phyloP scores from a whole-genome alignment of 768 basidiomycete species.

The Mycena vulgaris region DNA sequence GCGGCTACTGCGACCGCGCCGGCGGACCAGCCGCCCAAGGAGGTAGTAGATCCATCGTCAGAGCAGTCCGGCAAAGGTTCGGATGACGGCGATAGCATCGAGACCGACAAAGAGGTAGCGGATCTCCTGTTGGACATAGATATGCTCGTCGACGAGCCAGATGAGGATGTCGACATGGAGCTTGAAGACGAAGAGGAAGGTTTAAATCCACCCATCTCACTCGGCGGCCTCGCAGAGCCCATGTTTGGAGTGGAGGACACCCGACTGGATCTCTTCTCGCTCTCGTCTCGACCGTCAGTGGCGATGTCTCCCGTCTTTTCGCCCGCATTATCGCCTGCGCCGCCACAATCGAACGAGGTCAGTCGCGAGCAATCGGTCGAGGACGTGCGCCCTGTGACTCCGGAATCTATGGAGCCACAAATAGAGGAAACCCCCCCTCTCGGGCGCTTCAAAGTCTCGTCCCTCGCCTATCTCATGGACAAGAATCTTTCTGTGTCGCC shows the following conservation, averaged over 20 bases:
- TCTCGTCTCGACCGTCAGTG: slow-evolving; percentile 18
- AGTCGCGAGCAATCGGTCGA: slow-evolving; percentile 31
- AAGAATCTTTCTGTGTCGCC: slow-evolving; percentile 34
- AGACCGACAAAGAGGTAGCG: slow-evolving; percentile 35
- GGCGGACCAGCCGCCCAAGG: not conserved
- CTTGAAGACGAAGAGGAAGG: slow-evolving; percentile 35
- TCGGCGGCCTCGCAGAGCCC: slow-evolving; percentile 26
- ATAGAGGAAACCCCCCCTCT: slow-evolving; percentile 33
- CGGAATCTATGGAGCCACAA: slow-evolving; percentile 3
- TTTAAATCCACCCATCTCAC: slow-evolving; percentile 22
- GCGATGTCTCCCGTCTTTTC: slow-evolving; percentile 32
- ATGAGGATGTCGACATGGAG: slow-evolving; percentile 39
- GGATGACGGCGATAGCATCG: slow-evolving; percentile 29
- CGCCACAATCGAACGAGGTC: slow-evolving; percentile 19
- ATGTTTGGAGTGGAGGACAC: slow-evolving; percentile 30
- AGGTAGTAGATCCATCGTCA: not conserved
- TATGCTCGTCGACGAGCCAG: slow-evolving; percentile 26
- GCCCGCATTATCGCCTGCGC: slow-evolving; percentile 29
- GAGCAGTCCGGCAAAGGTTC: not conserved
- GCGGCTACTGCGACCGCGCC: not conserved
- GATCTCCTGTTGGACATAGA: slow-evolving; percentile 37
- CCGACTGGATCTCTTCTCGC: slow-evolving; percentile 23
- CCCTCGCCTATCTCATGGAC: slow-evolving; percentile 37
- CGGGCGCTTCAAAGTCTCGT: slow-evolving; percentile 34
- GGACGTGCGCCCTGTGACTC: slow-evolving; percentile 9